phyloP scores from a whole-genome alignment of 2,329 filamentous ascomycete species.

The Colletotrichum zoysiae region DNA sequence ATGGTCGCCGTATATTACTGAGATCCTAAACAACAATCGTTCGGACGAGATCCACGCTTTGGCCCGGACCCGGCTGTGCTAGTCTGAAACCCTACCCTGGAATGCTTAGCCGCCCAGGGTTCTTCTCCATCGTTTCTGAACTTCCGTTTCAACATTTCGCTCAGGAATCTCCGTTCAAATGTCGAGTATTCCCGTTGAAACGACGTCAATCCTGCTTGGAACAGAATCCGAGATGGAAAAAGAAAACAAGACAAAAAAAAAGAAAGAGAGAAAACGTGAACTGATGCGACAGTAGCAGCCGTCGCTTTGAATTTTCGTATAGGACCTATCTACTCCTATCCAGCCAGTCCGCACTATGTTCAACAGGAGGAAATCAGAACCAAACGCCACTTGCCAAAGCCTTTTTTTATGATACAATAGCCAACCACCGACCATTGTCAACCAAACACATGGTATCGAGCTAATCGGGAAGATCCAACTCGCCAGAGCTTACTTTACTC shows the following conservation, averaged over 20 bases:
- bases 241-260: no score
- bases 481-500: constrained; percentile 60
- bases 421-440: constrained; percentile 42
- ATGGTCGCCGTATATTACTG: constrained; percentile 28
- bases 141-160: constrained; percentile 23
- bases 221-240: background rate
- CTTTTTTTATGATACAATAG: constrained; percentile 44
- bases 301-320: constrained; percentile 35
- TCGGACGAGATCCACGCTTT: constrained; percentile 40
- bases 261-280: constrained; percentile 11
- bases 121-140: constrained; percentile 10
- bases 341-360: constrained; percentile 41
- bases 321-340: constrained; percentile 43
- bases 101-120: constrained; percentile 21
- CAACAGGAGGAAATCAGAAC: constrained; percentile 36
- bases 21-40: constrained; percentile 40
- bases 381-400: constrained; percentile 44
- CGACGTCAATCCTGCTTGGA: background rate
- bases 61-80: constrained; percentile 37
- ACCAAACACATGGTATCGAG: constrained; percentile 41
- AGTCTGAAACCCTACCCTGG: constrained; percentile 27
- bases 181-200: background rate
- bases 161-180: background rate
- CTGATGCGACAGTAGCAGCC: constrained; percentile 32
- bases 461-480: constrained; percentile 35